Evolutionary conservation across 2,329 filamentous ascomycete genomes (phyloP).

Genomic region (Rhynchosporium secalis): DNA sequence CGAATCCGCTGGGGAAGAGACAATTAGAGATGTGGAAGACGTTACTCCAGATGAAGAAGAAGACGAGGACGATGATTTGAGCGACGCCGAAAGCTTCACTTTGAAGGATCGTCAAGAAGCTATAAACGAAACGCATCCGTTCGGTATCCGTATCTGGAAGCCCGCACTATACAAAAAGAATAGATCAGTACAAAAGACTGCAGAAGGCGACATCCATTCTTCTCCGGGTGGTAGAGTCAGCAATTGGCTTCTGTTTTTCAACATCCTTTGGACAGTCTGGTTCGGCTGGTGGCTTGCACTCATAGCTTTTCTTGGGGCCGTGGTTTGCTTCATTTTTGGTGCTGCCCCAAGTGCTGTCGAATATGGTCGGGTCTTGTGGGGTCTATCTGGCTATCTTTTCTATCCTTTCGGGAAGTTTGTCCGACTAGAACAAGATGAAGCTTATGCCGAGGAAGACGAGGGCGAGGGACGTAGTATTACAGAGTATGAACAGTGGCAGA

Average conservation of each 20-base stretch:
- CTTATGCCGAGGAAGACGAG: constrained; percentile 90
- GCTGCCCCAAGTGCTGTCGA: constrained; percentile 78
- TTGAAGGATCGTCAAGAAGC: constrained; percentile 95
- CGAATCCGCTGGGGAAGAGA: constrained; percentile 32
- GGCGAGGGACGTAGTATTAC: constrained; percentile 96
- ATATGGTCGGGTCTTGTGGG: constrained; percentile 84
- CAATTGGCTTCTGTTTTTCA: constrained; percentile 82
- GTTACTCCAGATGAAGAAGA: constrained; percentile 48
- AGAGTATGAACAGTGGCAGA: constrained; percentile 99
- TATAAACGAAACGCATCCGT: constrained; percentile 98
- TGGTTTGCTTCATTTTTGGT: constrained; percentile 77
- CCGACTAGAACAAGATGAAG: constrained; percentile 87
- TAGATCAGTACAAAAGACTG: constrained; percentile 92
- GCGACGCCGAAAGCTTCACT: constrained; percentile 96
- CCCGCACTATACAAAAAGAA: constrained; percentile 97
- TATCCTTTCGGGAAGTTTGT: constrained; percentile 98
- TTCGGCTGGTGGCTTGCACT: constrained; percentile 97
- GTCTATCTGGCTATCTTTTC: constrained; percentile 81
- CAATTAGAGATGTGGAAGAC: constrained; percentile 41
- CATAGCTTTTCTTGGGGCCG: constrained; percentile 70
- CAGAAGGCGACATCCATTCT: constrained; percentile 96
- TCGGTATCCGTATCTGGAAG: constrained; percentile 98
- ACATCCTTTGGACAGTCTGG: constrained; percentile 82
- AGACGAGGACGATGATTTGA: constrained; percentile 70
- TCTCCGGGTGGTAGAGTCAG: constrained; percentile 85